Evolutionary conservation across 2,329 filamentous ascomycete genomes (phyloP).

Genomic region (Talaromyces islandicus): DNA sequence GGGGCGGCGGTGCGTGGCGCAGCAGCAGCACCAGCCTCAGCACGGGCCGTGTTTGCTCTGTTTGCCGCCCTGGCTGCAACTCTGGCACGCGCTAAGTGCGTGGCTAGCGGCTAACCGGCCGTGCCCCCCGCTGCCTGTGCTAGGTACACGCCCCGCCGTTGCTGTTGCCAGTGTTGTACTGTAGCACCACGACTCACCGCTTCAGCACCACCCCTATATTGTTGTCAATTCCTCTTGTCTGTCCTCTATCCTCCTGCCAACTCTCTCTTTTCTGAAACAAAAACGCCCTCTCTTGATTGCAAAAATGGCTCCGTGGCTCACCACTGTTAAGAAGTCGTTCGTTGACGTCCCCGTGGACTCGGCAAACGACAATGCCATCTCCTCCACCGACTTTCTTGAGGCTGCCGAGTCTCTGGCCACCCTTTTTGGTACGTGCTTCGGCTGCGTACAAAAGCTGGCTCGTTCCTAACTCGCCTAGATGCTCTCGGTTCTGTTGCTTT

Average conservation of each 20-base stretch:
- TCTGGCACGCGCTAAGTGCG: neutral
- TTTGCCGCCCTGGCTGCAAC: slow-evolving; percentile 16
- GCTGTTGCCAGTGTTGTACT: neutral
- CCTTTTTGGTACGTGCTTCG: slow-evolving; percentile 64
- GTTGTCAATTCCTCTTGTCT: neutral
- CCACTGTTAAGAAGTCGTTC: slow-evolving; percentile 79
- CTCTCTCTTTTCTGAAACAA: neutral
- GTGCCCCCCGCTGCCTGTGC: neutral
- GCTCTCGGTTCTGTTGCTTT: slow-evolving; percentile 67
- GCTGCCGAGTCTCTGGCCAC: slow-evolving; percentile 80
- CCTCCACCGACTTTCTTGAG: slow-evolving; percentile 82
- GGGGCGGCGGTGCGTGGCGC: slow-evolving; percentile 7
- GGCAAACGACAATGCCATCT: slow-evolving; percentile 68
- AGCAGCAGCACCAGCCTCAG: slow-evolving; percentile 5
- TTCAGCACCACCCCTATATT: neutral
- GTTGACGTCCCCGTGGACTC: slow-evolving; percentile 70
- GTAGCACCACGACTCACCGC: neutral
- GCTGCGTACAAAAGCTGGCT: neutral
- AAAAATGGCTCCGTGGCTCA: slow-evolving; percentile 55
- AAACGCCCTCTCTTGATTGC: slow-evolving; percentile 11
- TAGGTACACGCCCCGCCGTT: neutral
- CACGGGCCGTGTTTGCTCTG: slow-evolving; percentile 14
- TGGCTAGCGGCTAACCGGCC: neutral
- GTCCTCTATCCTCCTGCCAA: neutral
- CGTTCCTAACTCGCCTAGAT: slow-evolving; percentile 36